phyloP scores from a whole-genome alignment of 768 basidiomycete species.

The Suillus weaverae region DNA sequence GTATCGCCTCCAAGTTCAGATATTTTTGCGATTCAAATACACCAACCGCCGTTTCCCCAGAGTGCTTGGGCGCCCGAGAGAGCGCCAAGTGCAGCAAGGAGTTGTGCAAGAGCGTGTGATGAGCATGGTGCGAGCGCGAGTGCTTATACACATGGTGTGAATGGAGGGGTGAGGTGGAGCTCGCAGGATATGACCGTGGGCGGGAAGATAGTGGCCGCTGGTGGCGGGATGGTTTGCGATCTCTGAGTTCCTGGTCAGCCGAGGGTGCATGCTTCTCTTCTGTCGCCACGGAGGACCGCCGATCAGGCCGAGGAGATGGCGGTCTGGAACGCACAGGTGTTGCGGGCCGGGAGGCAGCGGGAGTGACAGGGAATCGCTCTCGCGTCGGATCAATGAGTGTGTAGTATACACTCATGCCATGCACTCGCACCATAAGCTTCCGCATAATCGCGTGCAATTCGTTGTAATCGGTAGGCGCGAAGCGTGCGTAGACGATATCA shows the following conservation, averaged over 20 bases:
- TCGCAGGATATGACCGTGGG: constrained; percentile 7
- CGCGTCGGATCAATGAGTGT: constrained; percentile 60
- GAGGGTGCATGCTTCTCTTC: not conserved
- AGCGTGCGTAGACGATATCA: constrained; percentile 62
- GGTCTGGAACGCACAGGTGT: constrained; percentile 38
- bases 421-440: constrained; percentile 53
- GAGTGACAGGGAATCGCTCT: constrained; percentile 56
- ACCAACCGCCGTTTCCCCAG: constrained; percentile 57
- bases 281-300: not conserved
- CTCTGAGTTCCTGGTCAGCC: not conserved
- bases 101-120: constrained; percentile 35
- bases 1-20: constrained; percentile 61
- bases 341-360: constrained; percentile 34
- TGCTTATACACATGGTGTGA: constrained; percentile 12
- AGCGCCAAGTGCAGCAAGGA: constrained; percentile 42
- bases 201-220: constrained; percentile 4
- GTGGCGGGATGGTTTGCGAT: constrained; percentile 1
- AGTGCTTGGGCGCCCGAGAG: constrained; percentile 26
- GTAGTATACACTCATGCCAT: constrained; percentile 66
- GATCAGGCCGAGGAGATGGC: constrained; percentile 26
- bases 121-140: constrained; percentile 30
- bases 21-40: constrained; percentile 75
- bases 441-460: constrained; percentile 50
- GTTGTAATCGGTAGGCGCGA: constrained; percentile 55
- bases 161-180: constrained; percentile 14